Evolutionary conservation across 345 rosid species (phyloP).

Genomic region (Brassica cretica): DNA sequence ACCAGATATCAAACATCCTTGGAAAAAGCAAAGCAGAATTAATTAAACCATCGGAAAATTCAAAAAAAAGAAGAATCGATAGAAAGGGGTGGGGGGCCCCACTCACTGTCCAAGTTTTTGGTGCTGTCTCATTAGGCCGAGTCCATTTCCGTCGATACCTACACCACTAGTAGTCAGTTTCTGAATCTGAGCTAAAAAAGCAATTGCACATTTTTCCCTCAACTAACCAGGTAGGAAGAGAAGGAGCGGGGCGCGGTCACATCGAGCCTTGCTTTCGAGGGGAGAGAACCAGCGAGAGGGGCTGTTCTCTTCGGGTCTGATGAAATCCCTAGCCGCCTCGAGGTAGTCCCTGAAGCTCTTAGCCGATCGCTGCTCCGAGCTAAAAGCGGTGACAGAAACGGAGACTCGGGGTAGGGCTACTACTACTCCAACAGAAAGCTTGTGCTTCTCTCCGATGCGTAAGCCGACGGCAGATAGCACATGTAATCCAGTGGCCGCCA

Average conservation of each 20-base stretch:
- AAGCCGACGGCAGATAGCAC: conserved; percentile 24
- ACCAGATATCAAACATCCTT: conserved; percentile 73
- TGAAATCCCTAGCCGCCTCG: conserved; percentile 48
- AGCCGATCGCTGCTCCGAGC: conserved; percentile 5
- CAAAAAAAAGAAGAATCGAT: background rate
- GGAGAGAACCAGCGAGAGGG: conserved; percentile 84
- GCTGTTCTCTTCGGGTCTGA: conserved; percentile 48
- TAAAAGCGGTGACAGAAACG: conserved; percentile 12
- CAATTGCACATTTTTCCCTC: background rate
- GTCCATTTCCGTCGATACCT: conserved; percentile 74
- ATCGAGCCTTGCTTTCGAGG: conserved; percentile 50
- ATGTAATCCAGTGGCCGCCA: conserved; percentile 28
- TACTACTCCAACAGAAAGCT: conserved; percentile 11
- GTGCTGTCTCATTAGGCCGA: conserved; percentile 60
- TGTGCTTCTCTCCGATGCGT: conserved; percentile 7
- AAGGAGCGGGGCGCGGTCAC: conserved; percentile 60
- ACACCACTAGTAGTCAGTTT: conserved; percentile 8
- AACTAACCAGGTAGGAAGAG: conserved; percentile 67
- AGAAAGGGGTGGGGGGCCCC: background rate
- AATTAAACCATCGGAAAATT: background rate
- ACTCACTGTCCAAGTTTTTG: conserved; percentile 61
- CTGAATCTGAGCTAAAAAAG: background rate
- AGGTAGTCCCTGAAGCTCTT: conserved; percentile 51
- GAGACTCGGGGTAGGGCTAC: background rate
- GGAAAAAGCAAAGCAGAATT: background rate